phyloP scores from a whole-genome alignment of 1,139 yeast genomes.

The Saccharomyces hybrid region DNA sequence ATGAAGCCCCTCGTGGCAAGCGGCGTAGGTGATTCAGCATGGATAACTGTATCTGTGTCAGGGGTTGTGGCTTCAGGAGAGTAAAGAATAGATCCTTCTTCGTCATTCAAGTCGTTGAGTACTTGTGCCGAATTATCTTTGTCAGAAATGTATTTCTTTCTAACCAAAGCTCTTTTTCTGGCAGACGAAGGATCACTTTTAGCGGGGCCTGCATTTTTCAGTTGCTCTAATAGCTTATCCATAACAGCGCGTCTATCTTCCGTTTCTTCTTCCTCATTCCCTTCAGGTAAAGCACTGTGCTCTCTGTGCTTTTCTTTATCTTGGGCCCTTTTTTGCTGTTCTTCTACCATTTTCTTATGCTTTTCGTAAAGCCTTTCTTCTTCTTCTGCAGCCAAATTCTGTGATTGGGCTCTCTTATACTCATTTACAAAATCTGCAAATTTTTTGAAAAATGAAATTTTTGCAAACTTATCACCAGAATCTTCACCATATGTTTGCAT shows the following conservation, averaged over 20 bases:
- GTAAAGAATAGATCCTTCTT: conserved; percentile 24
- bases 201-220: conserved; percentile 69
- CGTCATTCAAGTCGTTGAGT: conserved; percentile 20
- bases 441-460: conserved; percentile 59
- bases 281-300: conserved; percentile 7
- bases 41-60: conserved; percentile 1
- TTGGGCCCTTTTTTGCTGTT: conserved; percentile 30
- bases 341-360: conserved; percentile 53
- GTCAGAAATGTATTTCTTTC: conserved; percentile 48
- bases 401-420: conserved; percentile 57
- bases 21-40: conserved; percentile 14
- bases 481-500: conserved; percentile 78
- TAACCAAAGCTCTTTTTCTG: conserved; percentile 70
- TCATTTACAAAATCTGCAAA: conserved; percentile 60
- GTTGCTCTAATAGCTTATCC: conserved; percentile 65
- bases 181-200: conserved; percentile 75
- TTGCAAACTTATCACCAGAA: conserved; percentile 58
- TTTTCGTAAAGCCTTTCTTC: conserved; percentile 61
- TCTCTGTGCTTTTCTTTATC: conserved; percentile 12
- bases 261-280: conserved; percentile 30
- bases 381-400: conserved; percentile 62
- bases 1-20: conserved; percentile 2
- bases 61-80: conserved; percentile 14
- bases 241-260: conserved; percentile 49
- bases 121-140: conserved; percentile 19